Evolutionary conservation across 2,329 filamentous ascomycete species (phyloP).

Genomic region (Thermothelomyces thermophilus): DNA sequence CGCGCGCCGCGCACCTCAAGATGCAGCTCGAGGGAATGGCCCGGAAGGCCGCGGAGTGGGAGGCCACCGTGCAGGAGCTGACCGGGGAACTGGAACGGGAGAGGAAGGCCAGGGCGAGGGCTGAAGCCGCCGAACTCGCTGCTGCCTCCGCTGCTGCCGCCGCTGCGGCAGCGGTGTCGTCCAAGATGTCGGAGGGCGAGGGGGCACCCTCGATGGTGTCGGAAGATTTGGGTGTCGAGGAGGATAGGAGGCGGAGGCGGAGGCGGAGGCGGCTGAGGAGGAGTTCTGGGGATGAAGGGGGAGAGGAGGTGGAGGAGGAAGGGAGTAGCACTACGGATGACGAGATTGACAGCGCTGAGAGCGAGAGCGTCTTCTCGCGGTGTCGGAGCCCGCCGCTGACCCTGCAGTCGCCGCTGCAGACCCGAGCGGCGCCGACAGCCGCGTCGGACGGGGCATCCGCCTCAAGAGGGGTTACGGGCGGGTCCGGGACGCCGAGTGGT

Average conservation of each 20-base stretch:
- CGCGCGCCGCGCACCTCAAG: constrained; percentile 47
- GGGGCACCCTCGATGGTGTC: constrained; percentile 38
- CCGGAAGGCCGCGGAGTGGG: constrained; percentile 45
- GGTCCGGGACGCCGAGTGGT: constrained; percentile 4
- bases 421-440: not conserved
- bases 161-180: not conserved
- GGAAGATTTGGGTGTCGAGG: constrained; percentile 50
- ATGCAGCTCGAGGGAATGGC: constrained; percentile 56
- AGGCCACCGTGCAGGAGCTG: constrained; percentile 40
- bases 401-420: not conserved
- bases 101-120: constrained; percentile 37
- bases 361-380: constrained; percentile 54
- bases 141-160: not conserved
- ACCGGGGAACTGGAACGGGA: constrained; percentile 44
- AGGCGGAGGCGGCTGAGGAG: constrained; percentile 33
- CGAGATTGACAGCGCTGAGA: constrained; percentile 42
- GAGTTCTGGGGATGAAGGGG: constrained; percentile 36
- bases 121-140: constrained; percentile 13
- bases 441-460: constrained; percentile 18
- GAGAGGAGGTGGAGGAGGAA: constrained; percentile 44
- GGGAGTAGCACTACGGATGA: constrained; percentile 30
- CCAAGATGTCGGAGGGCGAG: constrained; percentile 18
- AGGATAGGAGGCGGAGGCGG: constrained; percentile 35
- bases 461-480: constrained; percentile 11
- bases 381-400: constrained; percentile 49